A percentile compares a stretch with the other conserved stretches of the same genome.
These are phyloP conservation scores for Myriosclerotinia curreyana DNA, from an alignment of 2,329 filamentous ascomycete species.

Conservation along the genomic window DNA sequence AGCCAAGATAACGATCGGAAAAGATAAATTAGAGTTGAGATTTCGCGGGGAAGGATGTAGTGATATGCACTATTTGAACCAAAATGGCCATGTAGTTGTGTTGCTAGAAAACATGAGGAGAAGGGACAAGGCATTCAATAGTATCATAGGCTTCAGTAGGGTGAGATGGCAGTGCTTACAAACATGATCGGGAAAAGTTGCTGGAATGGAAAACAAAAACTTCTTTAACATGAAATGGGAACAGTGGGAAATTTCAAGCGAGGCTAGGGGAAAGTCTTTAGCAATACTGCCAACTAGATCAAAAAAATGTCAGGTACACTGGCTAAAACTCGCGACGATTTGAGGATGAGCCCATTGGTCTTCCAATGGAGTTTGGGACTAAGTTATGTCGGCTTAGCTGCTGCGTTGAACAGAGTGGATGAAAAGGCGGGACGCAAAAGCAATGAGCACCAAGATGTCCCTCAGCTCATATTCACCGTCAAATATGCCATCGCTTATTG, in stretches of 20 bases:
- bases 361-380: constrained; percentile 67
- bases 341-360: constrained; percentile 62
- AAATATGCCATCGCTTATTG: constrained; percentile 1
- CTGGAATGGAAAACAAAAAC: constrained; percentile 33
- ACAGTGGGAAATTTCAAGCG: constrained; percentile 41
- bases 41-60: constrained; percentile 21
- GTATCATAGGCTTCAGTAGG: constrained; percentile 40
- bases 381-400: constrained; percentile 64
- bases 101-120: constrained; percentile 36
- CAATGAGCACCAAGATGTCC: not conserved
- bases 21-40: constrained; percentile 27
- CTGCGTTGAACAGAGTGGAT: constrained; percentile 56
- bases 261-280: constrained; percentile 62
- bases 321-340: constrained; percentile 55
- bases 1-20: constrained; percentile 24
- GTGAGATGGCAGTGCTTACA: constrained; percentile 40
- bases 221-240: constrained; percentile 39
- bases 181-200: not conserved
- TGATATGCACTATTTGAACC: constrained; percentile 18
- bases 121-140: constrained; percentile 41
- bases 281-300: constrained; percentile 52
- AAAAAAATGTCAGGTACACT: constrained; percentile 57
- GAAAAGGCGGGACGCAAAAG: constrained; percentile 23
- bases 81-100: constrained; percentile 23
- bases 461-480: not conserved